Evolutionary conservation across 257 asterid genomes (phyloP).

Genomic region (Lavandula angustifolia): DNA sequence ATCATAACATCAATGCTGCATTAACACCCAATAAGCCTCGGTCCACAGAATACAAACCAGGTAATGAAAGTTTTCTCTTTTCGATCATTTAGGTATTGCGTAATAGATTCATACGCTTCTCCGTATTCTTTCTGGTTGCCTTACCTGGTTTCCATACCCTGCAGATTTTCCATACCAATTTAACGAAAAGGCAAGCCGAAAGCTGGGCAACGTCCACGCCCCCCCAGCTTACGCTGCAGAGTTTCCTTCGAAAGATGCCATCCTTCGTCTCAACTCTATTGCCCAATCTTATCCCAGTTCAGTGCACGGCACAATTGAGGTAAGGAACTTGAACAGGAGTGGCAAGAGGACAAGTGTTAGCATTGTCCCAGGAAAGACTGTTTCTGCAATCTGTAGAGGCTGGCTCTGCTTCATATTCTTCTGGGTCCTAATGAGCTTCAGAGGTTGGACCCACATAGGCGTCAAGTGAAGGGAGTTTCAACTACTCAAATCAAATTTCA

Average conservation of each 20-base stretch:
- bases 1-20: slow-evolving; percentile 25
- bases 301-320: slow-evolving; percentile 23
- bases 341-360: not conserved
- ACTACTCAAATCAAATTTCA: not conserved
- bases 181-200: slow-evolving; percentile 60
- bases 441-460: slow-evolving; percentile 46
- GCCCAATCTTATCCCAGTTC: slow-evolving; percentile 46
- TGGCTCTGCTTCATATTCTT: slow-evolving; percentile 55
- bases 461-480: slow-evolving; percentile 25
- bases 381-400: slow-evolving; percentile 31
- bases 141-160: slow-evolving; percentile 14
- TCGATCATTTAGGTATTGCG: not conserved
- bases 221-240: slow-evolving; percentile 93
- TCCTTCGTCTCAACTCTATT: slow-evolving; percentile 43
- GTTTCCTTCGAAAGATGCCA: slow-evolving; percentile 62
- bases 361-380: no score
- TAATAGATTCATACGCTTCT: not conserved
- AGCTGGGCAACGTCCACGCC: slow-evolving; percentile 71
- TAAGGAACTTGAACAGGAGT: no score
- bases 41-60: slow-evolving; percentile 45
- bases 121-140: not conserved
- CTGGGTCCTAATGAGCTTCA: slow-evolving; percentile 54
- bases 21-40: slow-evolving; percentile 39
- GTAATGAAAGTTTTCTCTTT: slow-evolving; percentile 25
- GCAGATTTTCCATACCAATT: slow-evolving; percentile 58